phyloP scores from a whole-genome alignment of 2,329 filamentous ascomycete species.

The Ophiostoma australiae region DNA sequence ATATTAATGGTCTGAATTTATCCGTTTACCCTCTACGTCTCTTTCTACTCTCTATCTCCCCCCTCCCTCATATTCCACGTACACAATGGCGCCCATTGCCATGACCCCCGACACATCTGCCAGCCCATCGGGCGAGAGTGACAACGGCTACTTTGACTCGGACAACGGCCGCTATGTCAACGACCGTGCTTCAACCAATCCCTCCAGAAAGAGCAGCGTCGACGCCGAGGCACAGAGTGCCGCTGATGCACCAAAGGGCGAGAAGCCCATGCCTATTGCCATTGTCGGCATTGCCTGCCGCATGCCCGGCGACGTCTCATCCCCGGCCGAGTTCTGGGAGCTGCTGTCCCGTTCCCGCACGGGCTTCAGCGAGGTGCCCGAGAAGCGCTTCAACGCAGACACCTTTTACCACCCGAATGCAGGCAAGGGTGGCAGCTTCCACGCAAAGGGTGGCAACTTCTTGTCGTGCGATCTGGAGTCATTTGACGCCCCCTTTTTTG shows the following conservation, averaged over 20 bases:
- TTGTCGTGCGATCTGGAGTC: constrained; percentile 34
- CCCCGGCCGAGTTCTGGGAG: constrained; percentile 25
- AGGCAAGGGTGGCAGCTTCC: constrained; percentile 42
- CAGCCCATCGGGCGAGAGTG: constrained; percentile 31
- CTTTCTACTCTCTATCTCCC: not conserved
- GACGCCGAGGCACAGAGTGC: constrained; percentile 2
- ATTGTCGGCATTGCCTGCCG: constrained; percentile 26
- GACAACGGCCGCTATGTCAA: constrained; percentile 30
- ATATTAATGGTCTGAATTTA: not conserved
- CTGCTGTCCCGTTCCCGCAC: constrained; percentile 20
- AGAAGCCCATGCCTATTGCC: constrained; percentile 30
- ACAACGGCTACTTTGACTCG: constrained; percentile 29
- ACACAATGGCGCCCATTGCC: constrained; percentile 29
- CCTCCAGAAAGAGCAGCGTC: constrained; percentile 4
- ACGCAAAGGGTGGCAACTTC: constrained; percentile 47
- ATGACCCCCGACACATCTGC: constrained; percentile 32
- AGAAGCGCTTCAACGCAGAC: constrained; percentile 24
- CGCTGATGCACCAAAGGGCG: constrained; percentile 9
- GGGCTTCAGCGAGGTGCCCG: constrained; percentile 20
- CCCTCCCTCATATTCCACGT: not conserved
- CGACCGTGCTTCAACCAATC: constrained; percentile 22
- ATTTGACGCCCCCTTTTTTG: constrained; percentile 38
- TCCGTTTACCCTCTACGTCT: not conserved
- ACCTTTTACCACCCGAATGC: constrained; percentile 28
- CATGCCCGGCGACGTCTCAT: constrained; percentile 22